Percentiles rank a stretch among this genome's conserved stretches.
Evolutionary conservation across 495 filamentous ascomycete genomes (phyloP).

Genomic region (Penicillium goetzii): DNA sequence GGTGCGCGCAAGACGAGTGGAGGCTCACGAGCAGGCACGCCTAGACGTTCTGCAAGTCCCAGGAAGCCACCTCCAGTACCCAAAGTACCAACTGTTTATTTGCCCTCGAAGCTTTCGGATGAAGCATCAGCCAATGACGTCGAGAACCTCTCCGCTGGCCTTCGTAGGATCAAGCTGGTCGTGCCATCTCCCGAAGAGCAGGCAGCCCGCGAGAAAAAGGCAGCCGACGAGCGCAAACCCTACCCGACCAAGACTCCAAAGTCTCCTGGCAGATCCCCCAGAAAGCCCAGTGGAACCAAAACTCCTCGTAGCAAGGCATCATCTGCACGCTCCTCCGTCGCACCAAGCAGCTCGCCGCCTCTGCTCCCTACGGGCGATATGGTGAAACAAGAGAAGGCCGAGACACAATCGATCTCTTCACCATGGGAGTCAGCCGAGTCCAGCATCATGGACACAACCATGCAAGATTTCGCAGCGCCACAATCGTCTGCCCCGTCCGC

Average conservation of each 20-base stretch:
- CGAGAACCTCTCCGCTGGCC: conserved; percentile 65
- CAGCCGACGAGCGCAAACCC: conserved; percentile 38
- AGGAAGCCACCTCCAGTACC: conserved; percentile 50
- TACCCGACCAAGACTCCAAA: conserved; percentile 26
- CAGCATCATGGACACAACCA: conserved; percentile 2
- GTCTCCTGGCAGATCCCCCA: conserved; percentile 28
- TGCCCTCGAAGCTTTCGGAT: conserved; percentile 27
- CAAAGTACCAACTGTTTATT: conserved; percentile 42
- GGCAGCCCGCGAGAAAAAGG: conserved; percentile 58
- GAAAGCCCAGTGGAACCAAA: conserved; percentile 23
- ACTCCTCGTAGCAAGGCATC: conserved; percentile 12
- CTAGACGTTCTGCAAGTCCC: conserved; percentile 31
- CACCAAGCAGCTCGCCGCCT: conserved; percentile 19
- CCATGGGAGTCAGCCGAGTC: conserved; percentile 5
- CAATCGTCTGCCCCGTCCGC: conserved; percentile 5
- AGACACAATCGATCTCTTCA: background rate
- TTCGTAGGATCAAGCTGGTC: conserved; percentile 78
- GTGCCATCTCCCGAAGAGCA: conserved; percentile 72
- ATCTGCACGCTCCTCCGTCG: background rate
- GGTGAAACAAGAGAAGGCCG: conserved; percentile 12
- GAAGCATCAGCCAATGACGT: conserved; percentile 46
- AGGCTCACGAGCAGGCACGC: conserved; percentile 49
- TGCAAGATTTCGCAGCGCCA: background rate
- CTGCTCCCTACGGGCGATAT: conserved; percentile 10
- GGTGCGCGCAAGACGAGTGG: conserved; percentile 45